Base-by-base conservation (phyloP, 768 basidiomycete species). In the Pluteus cervinus region DNA sequence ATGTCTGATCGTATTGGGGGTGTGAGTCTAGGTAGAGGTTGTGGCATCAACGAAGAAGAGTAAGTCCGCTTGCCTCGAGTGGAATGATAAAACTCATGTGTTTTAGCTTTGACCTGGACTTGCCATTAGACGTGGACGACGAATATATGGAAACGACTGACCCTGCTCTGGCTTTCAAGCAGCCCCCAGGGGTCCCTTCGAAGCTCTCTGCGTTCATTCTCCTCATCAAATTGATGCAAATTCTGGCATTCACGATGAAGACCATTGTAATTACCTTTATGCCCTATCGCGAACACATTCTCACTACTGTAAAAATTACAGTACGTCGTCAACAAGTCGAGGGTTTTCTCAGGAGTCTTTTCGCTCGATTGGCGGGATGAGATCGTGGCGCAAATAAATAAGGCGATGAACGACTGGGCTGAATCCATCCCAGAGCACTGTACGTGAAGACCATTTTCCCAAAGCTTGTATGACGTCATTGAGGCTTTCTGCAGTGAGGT, bases 41-140 rank as follows among this genome's bases (percentile, higher is more conserved):
- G 71, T 41, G 66, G 68, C 24, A 53, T 75, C 24, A 69, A 69
- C 18, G 78, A 83, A 51, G 82, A 83, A 62, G 82, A 85, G 81
- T 85, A 43, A 59, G 73, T 53, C 9, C 21, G 14, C 1, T 25
- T 32, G 31, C 24, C 36, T 41, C 36, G 37, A 9, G 14, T 21
- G 15, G 12, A 21, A 20, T 17, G 28, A 45, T 30, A 24, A 14
- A 24, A 36, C 26, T 40, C 36, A 41, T 30, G 31, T 28, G n/a
- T 22, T 26, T 25, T 45, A 91, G 88, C 54, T 88, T 87, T 52
- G 90, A 93, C 53, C 63, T 83, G 18, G 88, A 88, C 31, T 61
- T 86, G 23, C 86, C 86, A 26, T 68, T 86, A 9, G 86, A 89
- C 55, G 81, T 90, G 10, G 86, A 93, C 46, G 81, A 84, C 48